These are phyloP conservation scores for Bolboschoenus planiculmis DNA, from an alignment of 176 grass and related monocot species.

Conservation along the genomic window DNA sequence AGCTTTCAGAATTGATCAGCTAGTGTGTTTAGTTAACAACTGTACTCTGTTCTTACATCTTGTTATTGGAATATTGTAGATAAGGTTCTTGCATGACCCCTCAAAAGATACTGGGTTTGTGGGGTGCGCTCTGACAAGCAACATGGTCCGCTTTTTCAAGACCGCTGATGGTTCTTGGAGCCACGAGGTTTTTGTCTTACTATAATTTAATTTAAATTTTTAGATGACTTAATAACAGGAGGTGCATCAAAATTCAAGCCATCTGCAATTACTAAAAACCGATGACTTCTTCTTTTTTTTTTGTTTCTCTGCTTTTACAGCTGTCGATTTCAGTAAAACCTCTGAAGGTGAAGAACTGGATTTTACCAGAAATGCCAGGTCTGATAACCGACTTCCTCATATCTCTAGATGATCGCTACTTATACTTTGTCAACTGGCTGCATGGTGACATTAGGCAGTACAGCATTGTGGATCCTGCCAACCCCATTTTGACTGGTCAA, in stretches of 20 bases:
- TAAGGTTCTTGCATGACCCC: slow-evolving; percentile 94
- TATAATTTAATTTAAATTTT: slow-evolving; percentile 12
- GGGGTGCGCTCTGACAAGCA: slow-evolving; percentile 73
- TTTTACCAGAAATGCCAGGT: slow-evolving; percentile 90
- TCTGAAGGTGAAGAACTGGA: slow-evolving; percentile 81
- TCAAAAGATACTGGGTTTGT: slow-evolving; percentile 93
- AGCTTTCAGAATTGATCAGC: neutral
- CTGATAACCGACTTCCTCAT: slow-evolving; percentile 90
- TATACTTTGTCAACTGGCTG: slow-evolving; percentile 94
- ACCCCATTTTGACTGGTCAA: slow-evolving; percentile 78
- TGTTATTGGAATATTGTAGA: slow-evolving; percentile 34
- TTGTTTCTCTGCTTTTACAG: slow-evolving; percentile 12
- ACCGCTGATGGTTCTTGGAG: slow-evolving; percentile 67
- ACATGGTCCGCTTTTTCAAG: slow-evolving; percentile 94
- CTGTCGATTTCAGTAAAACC: slow-evolving; percentile 61
- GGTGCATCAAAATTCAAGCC: neutral
- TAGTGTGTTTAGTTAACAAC: neutral
- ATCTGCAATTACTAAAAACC: neutral
- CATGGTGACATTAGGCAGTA: slow-evolving; percentile 97
- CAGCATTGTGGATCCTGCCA: slow-evolving; percentile 80
- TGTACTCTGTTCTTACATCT: neutral
- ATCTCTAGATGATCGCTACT: slow-evolving; percentile 78
- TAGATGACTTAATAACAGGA: neutral
- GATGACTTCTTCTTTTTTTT: neutral
- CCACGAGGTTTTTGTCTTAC: slow-evolving; percentile 56